phyloP scores from a whole-genome alignment of 2,329 filamentous ascomycete genomes.

The Hypoxylon sp. region DNA sequence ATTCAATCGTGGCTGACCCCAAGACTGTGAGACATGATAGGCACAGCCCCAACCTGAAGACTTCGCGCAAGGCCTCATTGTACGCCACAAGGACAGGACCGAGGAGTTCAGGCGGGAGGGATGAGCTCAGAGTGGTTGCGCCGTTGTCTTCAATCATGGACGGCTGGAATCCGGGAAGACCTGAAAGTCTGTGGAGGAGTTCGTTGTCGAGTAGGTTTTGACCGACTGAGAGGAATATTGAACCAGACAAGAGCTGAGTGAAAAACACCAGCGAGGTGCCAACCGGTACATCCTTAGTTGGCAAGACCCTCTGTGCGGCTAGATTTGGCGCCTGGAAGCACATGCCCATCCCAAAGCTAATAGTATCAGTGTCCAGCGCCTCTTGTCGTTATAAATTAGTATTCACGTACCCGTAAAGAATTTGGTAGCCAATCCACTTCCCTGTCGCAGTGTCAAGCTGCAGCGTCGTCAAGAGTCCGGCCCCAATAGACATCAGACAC shows the following conservation, averaged over 20 bases:
- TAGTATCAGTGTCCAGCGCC: neutral
- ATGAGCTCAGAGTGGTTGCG: conserved; percentile 48
- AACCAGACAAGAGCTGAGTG: conserved; percentile 60
- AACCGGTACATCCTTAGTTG: conserved; percentile 57
- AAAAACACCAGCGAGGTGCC: conserved; percentile 61
- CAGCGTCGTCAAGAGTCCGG: conserved; percentile 49
- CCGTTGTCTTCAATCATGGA: conserved; percentile 50
- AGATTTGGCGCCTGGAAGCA: conserved; percentile 61
- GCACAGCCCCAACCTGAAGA: conserved; percentile 72
- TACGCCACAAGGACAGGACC: conserved; percentile 62
- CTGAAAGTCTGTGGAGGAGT: conserved; percentile 54
- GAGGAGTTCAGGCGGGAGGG: conserved; percentile 45
- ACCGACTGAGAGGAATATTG: conserved; percentile 61
- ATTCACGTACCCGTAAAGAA: conserved; percentile 50
- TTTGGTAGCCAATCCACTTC: conserved; percentile 52
- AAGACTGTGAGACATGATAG: conserved; percentile 67
- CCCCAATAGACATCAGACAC: conserved; percentile 45
- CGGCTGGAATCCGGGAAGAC: conserved; percentile 51
- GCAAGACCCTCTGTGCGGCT: conserved; percentile 62
- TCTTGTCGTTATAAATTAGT: conserved; percentile 49
- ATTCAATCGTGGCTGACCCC: conserved; percentile 70
- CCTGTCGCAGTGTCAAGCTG: conserved; percentile 30
- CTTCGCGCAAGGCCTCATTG: conserved; percentile 69
- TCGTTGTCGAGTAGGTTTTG: conserved; percentile 61
- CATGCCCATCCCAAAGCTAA: conserved; percentile 58